Base-by-base conservation (phyloP, 2,329 filamentous ascomycete genomes). In the Alternaria triticina region DNA sequence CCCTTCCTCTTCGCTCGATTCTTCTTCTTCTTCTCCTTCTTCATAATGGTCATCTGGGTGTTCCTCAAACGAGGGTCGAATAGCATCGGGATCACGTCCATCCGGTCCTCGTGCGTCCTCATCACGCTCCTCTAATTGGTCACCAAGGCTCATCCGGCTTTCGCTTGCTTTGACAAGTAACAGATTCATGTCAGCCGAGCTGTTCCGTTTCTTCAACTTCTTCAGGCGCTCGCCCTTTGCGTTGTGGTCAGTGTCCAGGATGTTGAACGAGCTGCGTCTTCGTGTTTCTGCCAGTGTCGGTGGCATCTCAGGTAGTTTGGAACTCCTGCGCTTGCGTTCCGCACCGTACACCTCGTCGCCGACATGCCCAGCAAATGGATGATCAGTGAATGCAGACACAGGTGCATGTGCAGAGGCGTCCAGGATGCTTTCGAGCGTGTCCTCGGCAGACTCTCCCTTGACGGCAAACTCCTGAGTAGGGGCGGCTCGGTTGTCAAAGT, bases 331-430 rank as follows among this genome's bases (percentile, higher is more conserved):
- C 62, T 67, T 70, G 57, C 70, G 70, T 59, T 74, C 79, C 70
- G 62, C 76, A 65, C 91, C 91, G 74, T 96, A 96, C 0, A 94
- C 87, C 71, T 95, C 91, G 5, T 87, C 79, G 23, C 93, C 91
- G 11, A 94, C 84, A 66, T 89, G 88, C 5, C 94, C 94, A 27
- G 90, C 91, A 74, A 92, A 94, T 0, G 90, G 88, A 77, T 97
- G 94, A 74, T 97, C 93, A 0, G 92, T 97, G 73, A 98, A 98
- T 25, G 94, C 95, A 69, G 86, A 93, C 28, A 97, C 94, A 1
- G 96, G 96, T 0, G 96, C 95, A 63, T 86, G 88, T 3, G 93
- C 92, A 3, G 95, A 96, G 8, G 95, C 96, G 75, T 97, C 91
- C 8, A 99, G 86, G 57, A 99, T 96, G 76, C 89, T 94, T 69